Evolutionary conservation across 192 early-diverging fungal genomes (phyloP), one percentile per base, ranked within the genome.

Genomic region (Coemansia sp.): DNA sequence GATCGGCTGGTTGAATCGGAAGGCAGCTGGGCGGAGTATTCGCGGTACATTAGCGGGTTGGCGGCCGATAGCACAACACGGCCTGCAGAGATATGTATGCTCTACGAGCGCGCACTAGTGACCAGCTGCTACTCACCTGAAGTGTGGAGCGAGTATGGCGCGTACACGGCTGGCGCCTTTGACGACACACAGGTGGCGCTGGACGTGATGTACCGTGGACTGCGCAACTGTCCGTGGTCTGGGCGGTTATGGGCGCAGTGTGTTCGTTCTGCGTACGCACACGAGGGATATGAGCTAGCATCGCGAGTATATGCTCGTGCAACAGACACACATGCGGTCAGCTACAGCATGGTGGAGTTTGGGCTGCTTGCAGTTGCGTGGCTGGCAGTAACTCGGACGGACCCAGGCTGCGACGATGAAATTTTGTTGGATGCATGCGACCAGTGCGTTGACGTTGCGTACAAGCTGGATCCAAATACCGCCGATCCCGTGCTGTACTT

Each of bases 221-320:
- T 69, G 29, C 60, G 70, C 9, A 69, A 66, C 58, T 79, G 76
- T 19, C 70, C 70, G 22, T 79, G 76, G 76, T 79, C 76, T 32
- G 76, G 76, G 5, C 66, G 56, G 52, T 55, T 72, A 38, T 79
- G 76, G 76, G 76, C 70, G n/a, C 76, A 79, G 49, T 38, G 57
- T 0, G 17, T 72, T 3, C 38, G 45, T 2, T 43, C 62, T 45
- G 56, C 66, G 5, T 70, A 55, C 29, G 10, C 15, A 10, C 37
- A 59, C 12, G 41, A 55, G 15, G 70, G 70, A 19, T 27, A 70
- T 15, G 39, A 63, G 1, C 17, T 52, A 1, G 76, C 76, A 9
- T 38, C n/a, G 5, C 56, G 37, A 12, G 51, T 70, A 7, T 79
- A 66, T 37, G 17, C 29, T 17, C 57, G 50, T 3, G 76, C 64